These are phyloP conservation scores for Chenopodium quinoa DNA, from an alignment of 148 eudicot species.

Conservation along the genomic window DNA sequence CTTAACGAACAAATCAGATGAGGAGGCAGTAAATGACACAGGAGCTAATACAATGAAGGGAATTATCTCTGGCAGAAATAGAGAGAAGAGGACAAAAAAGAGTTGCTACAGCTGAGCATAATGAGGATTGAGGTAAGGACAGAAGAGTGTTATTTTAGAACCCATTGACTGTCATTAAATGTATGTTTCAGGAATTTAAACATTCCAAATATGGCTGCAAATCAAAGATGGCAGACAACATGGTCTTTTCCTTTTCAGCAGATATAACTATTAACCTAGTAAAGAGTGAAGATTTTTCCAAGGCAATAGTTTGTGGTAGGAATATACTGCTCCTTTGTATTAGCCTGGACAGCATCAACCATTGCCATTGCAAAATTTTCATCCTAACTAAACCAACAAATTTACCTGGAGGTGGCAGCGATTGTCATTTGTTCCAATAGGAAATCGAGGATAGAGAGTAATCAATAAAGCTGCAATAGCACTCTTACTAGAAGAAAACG, in stretches of 20 bases:
- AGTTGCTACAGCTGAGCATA: background rate
- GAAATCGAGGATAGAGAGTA: slow-evolving; percentile 93
- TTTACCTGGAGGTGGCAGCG: slow-evolving; percentile 95
- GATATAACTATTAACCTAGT: no score
- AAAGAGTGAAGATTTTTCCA: no score
- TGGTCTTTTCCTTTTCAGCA: background rate
- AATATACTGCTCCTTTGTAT: no score
- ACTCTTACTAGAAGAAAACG: slow-evolving; percentile 83
- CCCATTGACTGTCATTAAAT: no score
- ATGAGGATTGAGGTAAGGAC: background rate
- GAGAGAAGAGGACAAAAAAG: background rate
- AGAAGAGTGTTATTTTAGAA: background rate
- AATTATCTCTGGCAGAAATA: background rate
- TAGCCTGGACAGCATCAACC: no score
- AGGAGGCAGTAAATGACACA: background rate
- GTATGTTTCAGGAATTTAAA: background rate
- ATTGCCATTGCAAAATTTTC: no score
- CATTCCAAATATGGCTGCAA: background rate
- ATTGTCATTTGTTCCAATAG: slow-evolving; percentile 92
- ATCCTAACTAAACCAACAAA: background rate
- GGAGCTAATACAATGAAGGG: background rate
- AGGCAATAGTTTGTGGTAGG: no score
- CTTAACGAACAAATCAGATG: background rate
- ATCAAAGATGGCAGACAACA: background rate
- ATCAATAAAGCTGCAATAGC: slow-evolving; percentile 77